These are phyloP conservation scores for Cinchona pubescens DNA, from an alignment of 257 asterid genomes.

Conservation along the genomic window DNA sequence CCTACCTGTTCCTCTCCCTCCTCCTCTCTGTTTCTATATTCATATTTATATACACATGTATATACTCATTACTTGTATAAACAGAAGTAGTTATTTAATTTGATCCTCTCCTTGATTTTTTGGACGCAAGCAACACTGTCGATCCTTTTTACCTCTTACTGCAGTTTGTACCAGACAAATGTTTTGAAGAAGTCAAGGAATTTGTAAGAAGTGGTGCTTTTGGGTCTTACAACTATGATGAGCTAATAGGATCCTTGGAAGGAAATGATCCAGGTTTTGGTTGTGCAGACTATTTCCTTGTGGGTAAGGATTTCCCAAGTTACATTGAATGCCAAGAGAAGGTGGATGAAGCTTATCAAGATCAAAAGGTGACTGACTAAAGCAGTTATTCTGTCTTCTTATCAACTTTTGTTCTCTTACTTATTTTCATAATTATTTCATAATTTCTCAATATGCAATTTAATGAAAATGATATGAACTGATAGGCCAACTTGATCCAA, in stretches of 20 bases:
- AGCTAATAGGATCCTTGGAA: slow-evolving; percentile 69
- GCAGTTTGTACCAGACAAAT: slow-evolving; percentile 69
- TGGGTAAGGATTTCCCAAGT: slow-evolving; percentile 87
- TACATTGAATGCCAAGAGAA: slow-evolving; percentile 84
- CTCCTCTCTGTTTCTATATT: not conserved
- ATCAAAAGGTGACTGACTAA: slow-evolving; percentile 47
- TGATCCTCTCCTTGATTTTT: not conserved
- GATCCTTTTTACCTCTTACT: slow-evolving; percentile 8
- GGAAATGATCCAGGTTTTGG: slow-evolving; percentile 88
- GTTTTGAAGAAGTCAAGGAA: slow-evolving; percentile 65
- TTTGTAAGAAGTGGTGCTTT: slow-evolving; percentile 68
- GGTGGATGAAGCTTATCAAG: slow-evolving; percentile 72
- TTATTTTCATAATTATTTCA: not conserved
- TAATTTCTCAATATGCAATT: not conserved
- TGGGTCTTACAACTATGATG: slow-evolving; percentile 55
- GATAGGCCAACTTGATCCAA: too few relatives aligned
- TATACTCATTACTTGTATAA: not conserved
- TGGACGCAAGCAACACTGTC: not conserved
- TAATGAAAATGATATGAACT: not conserved
- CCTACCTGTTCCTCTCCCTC: not conserved
- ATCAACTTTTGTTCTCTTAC: not conserved
- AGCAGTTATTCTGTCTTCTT: not conserved
- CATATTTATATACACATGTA: not conserved
- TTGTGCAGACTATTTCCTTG: slow-evolving; percentile 80
- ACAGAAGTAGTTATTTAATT: not conserved